Conservation (phyloP, 495 filamentous ascomycete genomes). For the Beverwykella pulmonaria region DNA sequence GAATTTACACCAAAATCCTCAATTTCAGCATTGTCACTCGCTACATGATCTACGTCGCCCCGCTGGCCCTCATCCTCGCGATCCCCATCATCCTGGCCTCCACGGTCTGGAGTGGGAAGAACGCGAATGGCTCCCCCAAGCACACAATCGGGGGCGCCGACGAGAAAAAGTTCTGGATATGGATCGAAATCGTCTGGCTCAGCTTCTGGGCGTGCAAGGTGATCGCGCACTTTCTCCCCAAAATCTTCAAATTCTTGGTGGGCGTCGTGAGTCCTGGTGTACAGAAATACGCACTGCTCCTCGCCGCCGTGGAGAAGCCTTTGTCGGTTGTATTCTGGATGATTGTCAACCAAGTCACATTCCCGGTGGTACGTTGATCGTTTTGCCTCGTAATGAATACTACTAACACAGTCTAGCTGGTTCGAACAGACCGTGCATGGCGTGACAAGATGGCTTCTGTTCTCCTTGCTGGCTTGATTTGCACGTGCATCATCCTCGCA, state of each 20-base stretch:
- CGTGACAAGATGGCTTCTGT: slow-evolving; percentile 67
- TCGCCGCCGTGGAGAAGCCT: slow-evolving; percentile 79
- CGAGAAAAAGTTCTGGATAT: slow-evolving; percentile 79
- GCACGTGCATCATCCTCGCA: slow-evolving; percentile 71
- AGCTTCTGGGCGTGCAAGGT: slow-evolving; percentile 87
- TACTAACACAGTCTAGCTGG: too few species aligned
- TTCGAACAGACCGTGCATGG: slow-evolving; percentile 55
- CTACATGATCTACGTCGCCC: slow-evolving; percentile 86
- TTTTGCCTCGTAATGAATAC: too few species aligned
- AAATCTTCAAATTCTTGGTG: slow-evolving; percentile 80
- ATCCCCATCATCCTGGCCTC: slow-evolving; percentile 80
- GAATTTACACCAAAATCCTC: slow-evolving; percentile 79
- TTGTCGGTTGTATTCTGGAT: slow-evolving; percentile 88
- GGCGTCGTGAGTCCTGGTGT: slow-evolving; percentile 91
- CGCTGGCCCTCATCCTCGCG: slow-evolving; percentile 73
- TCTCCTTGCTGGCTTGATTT: slow-evolving; percentile 74
- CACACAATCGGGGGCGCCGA: slow-evolving; percentile 65
- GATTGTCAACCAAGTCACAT: slow-evolving; percentile 76
- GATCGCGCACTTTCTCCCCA: slow-evolving; percentile 74
- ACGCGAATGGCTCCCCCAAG: slow-evolving; percentile 30
- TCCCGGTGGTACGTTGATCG: too few species aligned
- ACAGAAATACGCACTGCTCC: slow-evolving; percentile 84
- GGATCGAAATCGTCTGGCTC: slow-evolving; percentile 91
- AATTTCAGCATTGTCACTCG: slow-evolving; percentile 83
- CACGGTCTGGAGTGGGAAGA: slow-evolving; percentile 44